Percentiles rank a stretch among this genome's conserved stretches.
Evolutionary conservation across 305 asterid genomes (phyloP).

Genomic region (Fraxinus floribunda): DNA sequence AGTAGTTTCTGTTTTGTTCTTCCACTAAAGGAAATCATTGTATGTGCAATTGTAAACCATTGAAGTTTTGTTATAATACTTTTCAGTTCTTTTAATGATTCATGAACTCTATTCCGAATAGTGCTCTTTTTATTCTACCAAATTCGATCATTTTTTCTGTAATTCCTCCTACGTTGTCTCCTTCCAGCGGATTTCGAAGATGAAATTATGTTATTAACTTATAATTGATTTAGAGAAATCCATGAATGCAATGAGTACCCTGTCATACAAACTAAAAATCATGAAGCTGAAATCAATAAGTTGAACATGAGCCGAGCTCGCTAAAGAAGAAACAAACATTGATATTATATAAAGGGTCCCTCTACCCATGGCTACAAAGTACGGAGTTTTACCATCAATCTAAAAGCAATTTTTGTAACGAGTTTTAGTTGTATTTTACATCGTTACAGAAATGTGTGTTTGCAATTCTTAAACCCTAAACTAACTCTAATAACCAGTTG

Average conservation of each 20-base stretch:
- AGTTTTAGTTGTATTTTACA: not conserved
- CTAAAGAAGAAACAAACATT: not conserved
- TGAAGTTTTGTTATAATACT: not conserved
- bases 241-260: not conserved
- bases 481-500: not conserved
- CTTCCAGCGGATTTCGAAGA: not conserved
- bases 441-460: not conserved
- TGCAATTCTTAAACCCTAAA: not conserved
- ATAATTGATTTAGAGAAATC: not conserved
- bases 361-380: not conserved
- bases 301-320: not conserved
- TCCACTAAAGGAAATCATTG: not conserved
- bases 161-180: not conserved
- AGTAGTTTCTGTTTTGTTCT: not conserved
- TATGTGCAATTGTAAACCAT: not conserved
- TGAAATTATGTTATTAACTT: too few species aligned
- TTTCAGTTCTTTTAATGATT: not conserved
- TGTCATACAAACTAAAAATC: not conserved
- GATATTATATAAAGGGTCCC: not conserved
- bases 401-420: not conserved
- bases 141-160: not conserved
- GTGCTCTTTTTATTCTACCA: not conserved
- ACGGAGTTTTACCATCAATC: not conserved
- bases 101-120: not conserved
- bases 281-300: not conserved